Evolutionary conservation across 163 green algal species (phyloP).

Genomic region (Volvox carteri): DNA sequence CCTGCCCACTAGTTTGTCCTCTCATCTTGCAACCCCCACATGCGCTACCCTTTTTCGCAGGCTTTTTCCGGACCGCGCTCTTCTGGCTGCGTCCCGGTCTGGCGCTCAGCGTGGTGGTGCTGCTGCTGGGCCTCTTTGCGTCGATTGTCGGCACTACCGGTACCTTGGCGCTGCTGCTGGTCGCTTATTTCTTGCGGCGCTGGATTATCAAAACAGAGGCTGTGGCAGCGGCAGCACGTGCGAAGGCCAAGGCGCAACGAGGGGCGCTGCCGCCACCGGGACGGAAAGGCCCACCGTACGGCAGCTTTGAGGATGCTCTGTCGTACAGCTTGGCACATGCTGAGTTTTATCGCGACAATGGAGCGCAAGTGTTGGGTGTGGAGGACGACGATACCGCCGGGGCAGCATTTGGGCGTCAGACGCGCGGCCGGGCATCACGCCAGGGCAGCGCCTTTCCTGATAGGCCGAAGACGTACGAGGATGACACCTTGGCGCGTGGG

Average conservation of each 20-base stretch:
- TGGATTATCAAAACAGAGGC: not conserved
- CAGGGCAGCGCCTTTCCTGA: not conserved
- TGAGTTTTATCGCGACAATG: not conserved
- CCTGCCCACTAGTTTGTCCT: too few species aligned
- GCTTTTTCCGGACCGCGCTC: slow-evolving; percentile 42
- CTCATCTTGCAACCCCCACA: too few species aligned
- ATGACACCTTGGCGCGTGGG: not conserved
- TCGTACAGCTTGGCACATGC: slow-evolving; percentile 37
- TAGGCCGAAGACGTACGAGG: not conserved
- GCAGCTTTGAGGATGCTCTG: slow-evolving; percentile 7
- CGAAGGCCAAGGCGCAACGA: not conserved
- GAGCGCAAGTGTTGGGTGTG: not conserved
- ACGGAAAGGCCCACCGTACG: not conserved
- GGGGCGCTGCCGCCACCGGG: not conserved
- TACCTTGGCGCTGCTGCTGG: not conserved
- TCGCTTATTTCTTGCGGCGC: slow-evolving; percentile 18
- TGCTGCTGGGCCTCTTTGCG: not conserved
- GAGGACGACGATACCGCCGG: not conserved
- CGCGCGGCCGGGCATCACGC: not conserved
- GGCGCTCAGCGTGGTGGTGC: slow-evolving; percentile 1
- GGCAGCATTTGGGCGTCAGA: not conserved
- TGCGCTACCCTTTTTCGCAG: slow-evolving; percentile 41
- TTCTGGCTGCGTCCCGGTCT: slow-evolving; percentile 55
- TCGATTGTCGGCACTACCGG: not conserved
- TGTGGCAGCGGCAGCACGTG: not conserved